Base-by-base conservation (phyloP, 495 filamentous ascomycete species). In the Lasiosphaeriaceae sp. region DNA sequence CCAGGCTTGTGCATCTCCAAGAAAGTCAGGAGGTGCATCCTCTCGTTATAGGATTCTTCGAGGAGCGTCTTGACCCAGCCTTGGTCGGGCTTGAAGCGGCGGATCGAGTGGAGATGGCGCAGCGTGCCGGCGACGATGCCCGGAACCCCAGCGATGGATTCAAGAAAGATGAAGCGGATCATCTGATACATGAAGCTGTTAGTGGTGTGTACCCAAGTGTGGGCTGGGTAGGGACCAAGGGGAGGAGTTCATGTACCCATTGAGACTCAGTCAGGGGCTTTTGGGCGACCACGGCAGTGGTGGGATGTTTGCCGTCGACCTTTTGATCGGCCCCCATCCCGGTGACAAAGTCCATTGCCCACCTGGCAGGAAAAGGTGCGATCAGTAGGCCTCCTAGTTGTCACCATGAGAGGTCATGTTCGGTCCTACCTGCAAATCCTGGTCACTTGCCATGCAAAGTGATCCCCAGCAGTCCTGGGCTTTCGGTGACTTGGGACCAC, bases 121-220 rank as follows among this genome's bases (percentile, higher is more conserved):
- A 97, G 74, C 86, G 95, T 96, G 8, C 92, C 94, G 0, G 86
- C 94, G 7, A 97, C 95, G 90, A 97, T 97, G 0, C 95, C 95
- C 0, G 95, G 95, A 0, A 98, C 94, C 20, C 87, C 94, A 11
- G 94, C 94, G 35, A 98, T 89, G 50, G 87, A 92, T 71, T 98
- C 94, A 47, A 98, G 80, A 72, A 98, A 97, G 58, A 98, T 79
- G 62, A 96, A 89, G 20, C 94, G 81, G 11, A 88, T 80, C 41
- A 97, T 71, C 88, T 72, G 22, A 17, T 31, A 9, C 9, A 9
- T 31, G 3, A 31, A 31, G 26, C 26, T 31, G 26, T 31, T 31
- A 31, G 26, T 31, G 4, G 26, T 31, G 26, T 31, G 26, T 4
- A 31, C n/a, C n/a, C n/a, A n/a, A n/a, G n/a, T n/a, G n/a, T n/a